These are phyloP conservation scores for Orbilia javanica DNA, from an alignment of 2,329 filamentous ascomycete genomes.

Conservation along the genomic window DNA sequence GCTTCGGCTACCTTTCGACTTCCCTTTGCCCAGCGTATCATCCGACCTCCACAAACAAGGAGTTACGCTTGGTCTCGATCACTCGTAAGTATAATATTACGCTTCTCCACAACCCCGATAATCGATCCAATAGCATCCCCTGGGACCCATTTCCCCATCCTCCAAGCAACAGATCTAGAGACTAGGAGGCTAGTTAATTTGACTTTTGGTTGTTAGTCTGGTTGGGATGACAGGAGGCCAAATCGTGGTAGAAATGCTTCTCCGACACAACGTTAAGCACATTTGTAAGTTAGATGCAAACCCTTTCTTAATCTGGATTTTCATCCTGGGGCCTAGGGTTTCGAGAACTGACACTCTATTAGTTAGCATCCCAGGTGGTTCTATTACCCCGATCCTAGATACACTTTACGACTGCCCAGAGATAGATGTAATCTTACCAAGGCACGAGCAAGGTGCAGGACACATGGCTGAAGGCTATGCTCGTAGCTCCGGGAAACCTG, in stretches of 20 bases:
- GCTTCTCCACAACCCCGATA: no score
- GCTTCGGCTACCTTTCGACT: no score
- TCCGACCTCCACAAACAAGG: no score
- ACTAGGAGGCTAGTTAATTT: no score
- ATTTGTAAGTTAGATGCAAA: slow-evolving; percentile 76
- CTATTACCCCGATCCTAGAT: slow-evolving; percentile 97
- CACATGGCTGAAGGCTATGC: slow-evolving; percentile 99
- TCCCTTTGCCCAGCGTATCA: no score
- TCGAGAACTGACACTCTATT: slow-evolving; percentile 29
- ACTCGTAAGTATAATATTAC: background rate
- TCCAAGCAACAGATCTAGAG: no score
- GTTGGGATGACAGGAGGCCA: slow-evolving; percentile 95
- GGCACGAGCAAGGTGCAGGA: slow-evolving; percentile 96
- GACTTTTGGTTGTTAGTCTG: slow-evolving; percentile 69
- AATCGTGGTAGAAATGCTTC: slow-evolving; percentile 99
- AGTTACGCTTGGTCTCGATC: background rate
- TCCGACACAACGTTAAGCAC: slow-evolving; percentile 89
- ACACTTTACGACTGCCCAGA: slow-evolving; percentile 98
- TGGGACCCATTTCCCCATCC: no score
- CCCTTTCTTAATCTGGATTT: background rate
- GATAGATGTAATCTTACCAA: slow-evolving; percentile 93
- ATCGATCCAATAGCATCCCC: no score
- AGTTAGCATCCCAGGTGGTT: slow-evolving; percentile 93
- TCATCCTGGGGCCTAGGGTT: no score
- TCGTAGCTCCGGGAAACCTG: slow-evolving; percentile 89